Evolutionary conservation across 1,284 basidiomycete species (phyloP).

Genomic region (Sanghuangporus weigelae): DNA sequence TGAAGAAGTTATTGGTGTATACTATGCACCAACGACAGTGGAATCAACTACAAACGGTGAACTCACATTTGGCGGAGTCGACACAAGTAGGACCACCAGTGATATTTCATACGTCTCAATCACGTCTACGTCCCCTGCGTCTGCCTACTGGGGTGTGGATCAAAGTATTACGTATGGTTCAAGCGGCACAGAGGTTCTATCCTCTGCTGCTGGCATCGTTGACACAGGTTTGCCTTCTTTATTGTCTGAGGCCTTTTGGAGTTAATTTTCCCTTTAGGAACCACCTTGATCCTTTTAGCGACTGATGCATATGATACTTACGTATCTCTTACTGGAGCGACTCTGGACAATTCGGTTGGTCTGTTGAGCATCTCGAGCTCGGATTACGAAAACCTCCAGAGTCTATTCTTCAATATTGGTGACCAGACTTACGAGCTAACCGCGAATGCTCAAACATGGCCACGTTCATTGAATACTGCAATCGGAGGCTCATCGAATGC

Average conservation of each 20-base stretch:
- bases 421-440: conserved; percentile 19
- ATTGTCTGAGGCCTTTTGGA: neutral
- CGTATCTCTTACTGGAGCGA: conserved; percentile 14
- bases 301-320: conserved; percentile 19
- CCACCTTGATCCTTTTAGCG: conserved; percentile 18
- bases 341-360: conserved; percentile 17
- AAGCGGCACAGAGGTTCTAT: conserved; percentile 13
- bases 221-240: conserved; percentile 18
- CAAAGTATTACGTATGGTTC: conserved; percentile 26
- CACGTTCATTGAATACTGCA: conserved; percentile 16
- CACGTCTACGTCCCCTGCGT: conserved; percentile 23
- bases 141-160: conserved; percentile 33
- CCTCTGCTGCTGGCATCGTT: conserved; percentile 22
- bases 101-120: conserved; percentile 7
- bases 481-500: conserved; percentile 15
- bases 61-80: conserved; percentile 22
- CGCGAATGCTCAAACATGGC: conserved; percentile 20
- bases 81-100: conserved; percentile 21
- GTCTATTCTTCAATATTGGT: conserved; percentile 19
- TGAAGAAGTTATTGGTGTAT: conserved; percentile 21
- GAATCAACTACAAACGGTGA: conserved; percentile 18
- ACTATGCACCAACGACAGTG: conserved; percentile 19
- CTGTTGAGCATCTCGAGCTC: conserved; percentile 16
- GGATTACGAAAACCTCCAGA: conserved; percentile 16
- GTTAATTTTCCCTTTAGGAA: conserved; percentile 7